Conservation (phyloP, 1,284 basidiomycete genomes). For the Ustilago sp. region DNA sequence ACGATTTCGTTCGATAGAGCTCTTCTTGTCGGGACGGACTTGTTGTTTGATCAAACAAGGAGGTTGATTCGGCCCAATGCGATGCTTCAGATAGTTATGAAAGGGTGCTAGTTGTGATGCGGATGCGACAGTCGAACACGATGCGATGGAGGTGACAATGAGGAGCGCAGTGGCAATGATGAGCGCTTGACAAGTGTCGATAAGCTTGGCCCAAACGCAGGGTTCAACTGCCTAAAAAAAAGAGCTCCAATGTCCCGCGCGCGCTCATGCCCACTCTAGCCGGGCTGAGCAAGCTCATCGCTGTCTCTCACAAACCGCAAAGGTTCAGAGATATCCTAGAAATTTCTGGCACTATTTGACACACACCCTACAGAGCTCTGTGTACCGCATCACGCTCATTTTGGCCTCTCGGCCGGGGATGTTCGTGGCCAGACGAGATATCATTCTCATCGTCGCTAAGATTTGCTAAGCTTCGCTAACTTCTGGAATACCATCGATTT, state of each 20-base stretch:
- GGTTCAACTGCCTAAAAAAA: slow-evolving; percentile 19
- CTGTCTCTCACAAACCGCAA: neutral
- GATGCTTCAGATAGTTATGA: neutral
- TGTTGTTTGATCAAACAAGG: neutral
- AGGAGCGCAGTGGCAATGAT: neutral
- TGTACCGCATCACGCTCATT: too few relatives aligned
- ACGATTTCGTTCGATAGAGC: neutral
- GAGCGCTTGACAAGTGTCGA: slow-evolving; percentile 2
- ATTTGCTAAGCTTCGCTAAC: too few relatives aligned
- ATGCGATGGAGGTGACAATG: neutral
- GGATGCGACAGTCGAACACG: neutral
- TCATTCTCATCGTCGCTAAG: too few relatives aligned
- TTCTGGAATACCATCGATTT: too few relatives aligned
- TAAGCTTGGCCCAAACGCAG: slow-evolving; percentile 31
- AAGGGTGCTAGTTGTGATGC: neutral
- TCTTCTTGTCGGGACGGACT: neutral
- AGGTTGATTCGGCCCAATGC: neutral
- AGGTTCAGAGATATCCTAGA: too few relatives aligned
- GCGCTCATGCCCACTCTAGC: slow-evolving; percentile 25
- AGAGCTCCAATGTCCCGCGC: slow-evolving; percentile 17
- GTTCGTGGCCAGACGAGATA: too few relatives aligned
- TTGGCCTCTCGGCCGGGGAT: too few relatives aligned
- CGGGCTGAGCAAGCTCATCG: neutral
- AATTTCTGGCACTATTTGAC: too few relatives aligned
- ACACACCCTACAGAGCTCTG: too few relatives aligned